A percentile compares a stretch with the other conserved stretches of the same genome.
phyloP scores from a whole-genome alignment of 2,329 filamentous ascomycete species.

The Plenodomus lindquistii region DNA sequence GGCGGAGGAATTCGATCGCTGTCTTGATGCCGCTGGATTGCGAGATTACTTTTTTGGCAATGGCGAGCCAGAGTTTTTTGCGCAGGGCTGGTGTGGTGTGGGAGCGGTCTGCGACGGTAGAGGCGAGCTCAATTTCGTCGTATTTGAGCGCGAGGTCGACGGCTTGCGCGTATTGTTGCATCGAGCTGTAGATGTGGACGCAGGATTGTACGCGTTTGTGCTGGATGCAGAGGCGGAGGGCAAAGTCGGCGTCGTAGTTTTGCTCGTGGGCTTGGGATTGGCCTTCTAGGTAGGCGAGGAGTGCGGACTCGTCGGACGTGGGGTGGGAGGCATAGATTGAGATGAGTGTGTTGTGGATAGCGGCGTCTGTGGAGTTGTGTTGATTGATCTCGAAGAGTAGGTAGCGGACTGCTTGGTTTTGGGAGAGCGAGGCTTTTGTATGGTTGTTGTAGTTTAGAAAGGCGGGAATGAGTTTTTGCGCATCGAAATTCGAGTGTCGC shows the following conservation, averaged over 20 bases:
- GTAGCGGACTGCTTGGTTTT: conserved; percentile 91
- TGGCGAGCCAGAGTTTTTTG: conserved; percentile 93
- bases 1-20: conserved; percentile 89
- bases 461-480: conserved; percentile 87
- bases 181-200: conserved; percentile 95
- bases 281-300: conserved; percentile 86
- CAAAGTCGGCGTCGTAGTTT: conserved; percentile 93
- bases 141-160: conserved; percentile 92
- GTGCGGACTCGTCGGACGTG: conserved; percentile 79
- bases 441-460: conserved; percentile 90
- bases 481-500: conserved; percentile 82
- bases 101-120: conserved; percentile 83
- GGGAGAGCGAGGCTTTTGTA: conserved; percentile 65
- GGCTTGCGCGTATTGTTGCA: conserved; percentile 91
- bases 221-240: conserved; percentile 91
- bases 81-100: conserved; percentile 77
- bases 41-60: conserved; percentile 91
- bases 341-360: conserved; percentile 94
- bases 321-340: conserved; percentile 91
- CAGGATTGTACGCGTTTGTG: conserved; percentile 91
- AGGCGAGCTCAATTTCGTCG: conserved; percentile 85
- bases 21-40: conserved; percentile 80
- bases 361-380: conserved; percentile 76
- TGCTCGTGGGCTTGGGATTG: conserved; percentile 76
- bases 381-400: conserved; percentile 92